A percentile compares a stretch with the other conserved stretches of the same genome.
Conservation (phyloP, 2,329 filamentous ascomycete genomes). For the Fusarium caatingaense region DNA sequence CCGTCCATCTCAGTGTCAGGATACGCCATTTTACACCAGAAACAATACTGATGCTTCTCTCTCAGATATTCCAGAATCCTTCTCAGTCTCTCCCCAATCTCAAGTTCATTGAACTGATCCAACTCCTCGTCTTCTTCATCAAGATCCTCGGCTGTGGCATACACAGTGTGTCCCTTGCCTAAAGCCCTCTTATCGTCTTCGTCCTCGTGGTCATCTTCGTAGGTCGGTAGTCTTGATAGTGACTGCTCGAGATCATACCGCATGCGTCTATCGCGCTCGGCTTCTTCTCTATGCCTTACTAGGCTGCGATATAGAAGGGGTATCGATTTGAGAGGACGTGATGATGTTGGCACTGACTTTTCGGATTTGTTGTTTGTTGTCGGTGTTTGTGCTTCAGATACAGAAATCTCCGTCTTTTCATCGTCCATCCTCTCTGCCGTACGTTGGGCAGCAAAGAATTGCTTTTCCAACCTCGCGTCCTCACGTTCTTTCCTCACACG, state of each 20-base stretch:
- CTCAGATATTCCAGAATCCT: conserved; percentile 77
- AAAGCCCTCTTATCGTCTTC: conserved; percentile 77
- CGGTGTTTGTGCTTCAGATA: conserved; percentile 30
- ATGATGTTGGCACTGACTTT: conserved; percentile 53
- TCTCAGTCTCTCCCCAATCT: conserved; percentile 72
- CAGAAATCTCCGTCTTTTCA: conserved; percentile 52
- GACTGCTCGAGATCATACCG: conserved; percentile 74
- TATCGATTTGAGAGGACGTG: conserved; percentile 71
- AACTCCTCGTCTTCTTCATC: conserved; percentile 86
- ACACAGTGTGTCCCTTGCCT: conserved; percentile 65
- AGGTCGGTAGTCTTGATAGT: conserved; percentile 71
- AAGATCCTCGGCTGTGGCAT: conserved; percentile 73
- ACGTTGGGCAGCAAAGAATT: conserved; percentile 82
- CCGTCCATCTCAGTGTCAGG: conserved; percentile 80
- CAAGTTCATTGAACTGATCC: conserved; percentile 79
- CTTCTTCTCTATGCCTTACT: conserved; percentile 75
- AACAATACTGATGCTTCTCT: conserved; percentile 82
- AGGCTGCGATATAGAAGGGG: conserved; percentile 85
- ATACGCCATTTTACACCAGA: conserved; percentile 94
- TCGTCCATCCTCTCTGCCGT: conserved; percentile 81
- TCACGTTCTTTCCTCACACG: conserved; percentile 78
- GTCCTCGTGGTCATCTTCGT: conserved; percentile 77
- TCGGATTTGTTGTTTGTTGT: conserved; percentile 33
- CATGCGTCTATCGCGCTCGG: conserved; percentile 74
- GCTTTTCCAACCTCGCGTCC: conserved; percentile 73